Conservation (phyloP, 352 stramenopile genomes). For the Phytophthora pisi region DNA sequence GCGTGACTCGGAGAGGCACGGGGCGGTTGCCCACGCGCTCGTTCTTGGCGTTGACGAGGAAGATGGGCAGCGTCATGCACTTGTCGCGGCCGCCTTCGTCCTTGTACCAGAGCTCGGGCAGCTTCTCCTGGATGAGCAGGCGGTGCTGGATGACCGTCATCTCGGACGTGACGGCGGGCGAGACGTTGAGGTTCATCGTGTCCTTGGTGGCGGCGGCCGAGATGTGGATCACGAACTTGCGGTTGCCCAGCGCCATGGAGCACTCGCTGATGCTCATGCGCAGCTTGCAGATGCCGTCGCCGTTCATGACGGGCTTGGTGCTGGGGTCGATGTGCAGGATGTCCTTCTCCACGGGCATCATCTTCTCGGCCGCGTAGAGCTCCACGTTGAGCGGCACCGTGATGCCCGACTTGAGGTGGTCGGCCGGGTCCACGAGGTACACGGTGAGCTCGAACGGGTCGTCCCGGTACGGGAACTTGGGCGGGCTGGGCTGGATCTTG, state of each 20-base stretch:
- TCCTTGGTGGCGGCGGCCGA: constrained; percentile 65
- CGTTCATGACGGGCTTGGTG: constrained; percentile 84
- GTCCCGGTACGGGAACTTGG: constrained; percentile 87
- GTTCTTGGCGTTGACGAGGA: constrained; percentile 80
- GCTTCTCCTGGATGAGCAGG: constrained; percentile 82
- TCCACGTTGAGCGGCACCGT: constrained; percentile 83
- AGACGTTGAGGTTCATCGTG: constrained; percentile 49
- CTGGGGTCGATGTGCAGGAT: constrained; percentile 81
- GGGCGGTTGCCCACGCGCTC: constrained; percentile 75
- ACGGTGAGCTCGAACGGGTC: constrained; percentile 88
- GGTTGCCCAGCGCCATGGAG: constrained; percentile 86
- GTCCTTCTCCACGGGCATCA: constrained; percentile 78
- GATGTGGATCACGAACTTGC: constrained; percentile 87
- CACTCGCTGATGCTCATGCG: constrained; percentile 82
- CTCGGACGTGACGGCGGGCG: constrained; percentile 69
- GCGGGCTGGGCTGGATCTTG: constrained; percentile 86
- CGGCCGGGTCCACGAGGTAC: constrained; percentile 83
- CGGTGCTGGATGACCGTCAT: constrained; percentile 89
- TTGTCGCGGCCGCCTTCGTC: constrained; percentile 86
- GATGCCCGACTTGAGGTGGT: constrained; percentile 81
- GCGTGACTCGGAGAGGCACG: constrained; percentile 77
- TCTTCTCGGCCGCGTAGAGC: constrained; percentile 85
- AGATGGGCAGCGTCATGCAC: constrained; percentile 85
- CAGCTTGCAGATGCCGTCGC: constrained; percentile 84
- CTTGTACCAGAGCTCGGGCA: constrained; percentile 89